phyloP scores from a whole-genome alignment of 2,329 filamentous ascomycete genomes.

The Nemania sp. region DNA sequence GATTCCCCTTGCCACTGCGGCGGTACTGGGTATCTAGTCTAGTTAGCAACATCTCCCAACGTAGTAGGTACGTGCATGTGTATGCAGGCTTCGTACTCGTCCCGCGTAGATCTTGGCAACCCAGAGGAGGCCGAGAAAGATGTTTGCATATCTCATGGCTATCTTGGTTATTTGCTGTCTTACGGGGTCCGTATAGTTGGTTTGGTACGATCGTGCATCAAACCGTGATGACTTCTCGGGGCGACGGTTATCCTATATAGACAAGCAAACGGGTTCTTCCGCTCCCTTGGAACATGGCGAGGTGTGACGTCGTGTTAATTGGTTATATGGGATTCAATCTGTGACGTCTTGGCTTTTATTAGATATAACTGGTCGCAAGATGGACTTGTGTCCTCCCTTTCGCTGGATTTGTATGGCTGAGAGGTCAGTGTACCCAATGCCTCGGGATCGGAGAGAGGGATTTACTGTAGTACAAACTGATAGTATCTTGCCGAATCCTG shows the following conservation, averaged over 20 bases:
- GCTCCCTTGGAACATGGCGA: background rate
- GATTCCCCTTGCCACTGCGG: background rate
- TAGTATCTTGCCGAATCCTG: background rate
- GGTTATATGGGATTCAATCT: background rate
- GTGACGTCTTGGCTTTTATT: background rate
- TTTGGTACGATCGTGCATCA: background rate
- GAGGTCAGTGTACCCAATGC: constrained; percentile 10
- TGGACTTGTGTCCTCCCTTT: constrained; percentile 14
- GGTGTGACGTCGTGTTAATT: background rate
- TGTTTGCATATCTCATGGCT: constrained; percentile 21
- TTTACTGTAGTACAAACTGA: background rate
- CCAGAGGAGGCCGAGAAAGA: constrained; percentile 21
- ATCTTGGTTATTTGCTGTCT: background rate
- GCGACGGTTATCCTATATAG: constrained; percentile 24
- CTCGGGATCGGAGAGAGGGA: background rate
- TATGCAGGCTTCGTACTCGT: constrained; percentile 22
- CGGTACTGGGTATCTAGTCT: background rate
- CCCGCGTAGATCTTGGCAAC: constrained; percentile 1
- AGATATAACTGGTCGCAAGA: background rate
- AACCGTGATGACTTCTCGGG: background rate
- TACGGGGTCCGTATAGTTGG: background rate
- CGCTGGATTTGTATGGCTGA: background rate
- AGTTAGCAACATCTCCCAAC: background rate
- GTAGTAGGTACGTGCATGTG: background rate
- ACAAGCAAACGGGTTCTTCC: background rate